Conservation (phyloP, 805 yeast species). For the Huiozyma naganishii region DNA sequence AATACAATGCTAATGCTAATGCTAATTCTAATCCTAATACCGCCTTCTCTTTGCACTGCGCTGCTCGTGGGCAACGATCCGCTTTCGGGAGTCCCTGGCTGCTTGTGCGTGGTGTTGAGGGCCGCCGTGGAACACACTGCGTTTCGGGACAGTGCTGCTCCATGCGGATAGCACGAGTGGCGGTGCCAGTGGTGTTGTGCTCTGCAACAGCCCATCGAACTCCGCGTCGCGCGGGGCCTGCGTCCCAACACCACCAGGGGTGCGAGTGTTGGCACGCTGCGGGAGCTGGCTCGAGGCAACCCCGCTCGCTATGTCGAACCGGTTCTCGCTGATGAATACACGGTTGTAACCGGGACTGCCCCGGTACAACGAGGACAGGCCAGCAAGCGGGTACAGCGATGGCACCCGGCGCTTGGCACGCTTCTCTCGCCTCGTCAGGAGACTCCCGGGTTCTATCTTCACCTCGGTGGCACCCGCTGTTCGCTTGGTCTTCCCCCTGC, state of each 20-base stretch:
- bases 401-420: constrained; percentile 9
- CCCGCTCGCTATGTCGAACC: constrained; percentile 22
- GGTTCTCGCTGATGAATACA: constrained; percentile 16
- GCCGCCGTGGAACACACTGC: not conserved
- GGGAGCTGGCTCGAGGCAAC: constrained; percentile 16
- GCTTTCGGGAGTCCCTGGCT: too few relatives aligned
- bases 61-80: too few relatives aligned
- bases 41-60: too few relatives aligned
- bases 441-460: constrained; percentile 11
- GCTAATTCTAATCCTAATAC: too few relatives aligned
- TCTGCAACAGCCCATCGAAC: not conserved
- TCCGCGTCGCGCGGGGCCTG: not conserved
- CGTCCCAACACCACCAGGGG: not conserved
- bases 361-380: constrained; percentile 10
- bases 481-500: constrained; percentile 22
- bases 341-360: constrained; percentile 26
- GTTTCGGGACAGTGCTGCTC: not conserved
- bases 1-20: too few relatives aligned
- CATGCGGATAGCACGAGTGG: not conserved
- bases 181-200: not conserved
- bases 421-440: constrained; percentile 10
- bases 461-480: not conserved
- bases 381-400: not conserved
- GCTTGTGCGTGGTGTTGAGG: too few relatives aligned
- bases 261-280: constrained; percentile 18